Base-by-base conservation (phyloP, 2,329 filamentous ascomycete species). In the Scorias spongiosa region DNA sequence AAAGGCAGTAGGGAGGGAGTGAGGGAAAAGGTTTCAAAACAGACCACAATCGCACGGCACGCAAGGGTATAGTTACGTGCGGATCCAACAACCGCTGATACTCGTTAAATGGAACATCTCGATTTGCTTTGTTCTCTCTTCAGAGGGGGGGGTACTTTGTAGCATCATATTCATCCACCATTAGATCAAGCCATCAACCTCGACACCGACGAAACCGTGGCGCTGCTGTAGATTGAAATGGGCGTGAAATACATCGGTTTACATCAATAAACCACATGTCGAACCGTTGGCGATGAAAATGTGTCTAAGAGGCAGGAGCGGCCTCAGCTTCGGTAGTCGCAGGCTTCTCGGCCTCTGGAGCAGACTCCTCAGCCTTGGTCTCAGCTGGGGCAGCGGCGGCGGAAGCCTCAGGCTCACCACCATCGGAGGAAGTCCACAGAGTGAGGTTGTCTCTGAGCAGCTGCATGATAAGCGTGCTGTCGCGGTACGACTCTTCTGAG, bases 401-500 rank as follows among this genome's bases (percentile, higher is more conserved):
- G 51, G 79, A 70, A 46, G 70, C 70, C 68, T 89, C 84, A 48
- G 75, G 73, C 67, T 94, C 89, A 59, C 74, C 80, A 58, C 77
- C 84, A 65, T 94, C 88, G 48, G 87, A 93, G 56, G 88, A 95
- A 57, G 88, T 95, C 88, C 88, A 95, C 67, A 95, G 82, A 54
- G 88, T 95, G 52, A 96, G 76, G 77, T 95, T 96, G 75, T 95
- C 89, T 64, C 89, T 85, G 66, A 96, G 82, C 51, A 96, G 78
- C 76, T 96, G 89, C 89, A 95, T 96, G 75, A 96, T 95, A 59
- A 96, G 79, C 48, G 89, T 96, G 79, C 87, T 94, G 72, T 96
- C 89, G 63, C 88, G 85, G 82, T 96, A 95, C 48, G 86, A 93
- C 74, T 96, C 89, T 75, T 95, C 89, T 48, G 86, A 93, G 53